Base-by-base conservation (phyloP, 345 rosid genomes). In the Geranium rotundifolium region DNA sequence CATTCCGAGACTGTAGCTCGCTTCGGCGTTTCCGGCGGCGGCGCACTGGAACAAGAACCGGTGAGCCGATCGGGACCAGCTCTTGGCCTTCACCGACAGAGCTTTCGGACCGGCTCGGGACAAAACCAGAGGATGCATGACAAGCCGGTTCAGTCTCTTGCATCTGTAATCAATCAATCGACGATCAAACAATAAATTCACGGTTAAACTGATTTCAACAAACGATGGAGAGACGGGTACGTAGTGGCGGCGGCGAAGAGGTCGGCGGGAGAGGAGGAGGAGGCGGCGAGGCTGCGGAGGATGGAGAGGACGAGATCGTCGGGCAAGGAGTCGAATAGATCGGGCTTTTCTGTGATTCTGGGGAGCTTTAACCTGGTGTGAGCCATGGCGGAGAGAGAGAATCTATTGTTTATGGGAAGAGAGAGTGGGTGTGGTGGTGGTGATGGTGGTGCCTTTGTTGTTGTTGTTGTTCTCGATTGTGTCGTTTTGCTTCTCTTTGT, bases 1-100 rank as follows among this genome's bases (percentile, higher is more conserved):
- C 93, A 87, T 87, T 65, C 93, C 93, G 0, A 87, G 82, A 37
- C 66, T 69, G 66, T 76, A 87, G 4, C 74, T 73, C 50, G 93
- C 90, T 17, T 84, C 82, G 2, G 60, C 19, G 69, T 76, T 87
- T 49, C 90, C 93, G 59, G 88, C 85, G 69, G 20, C 60, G 49
- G 70, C 78, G 17, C 93, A 82, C 30, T n/a, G 76, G 73, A 67
- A 74, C 31, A 87, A 70, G 56, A 87, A 87, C 14, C 67, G 74
- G 62, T 84, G 86, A 65, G 84, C 72, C 0, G 84, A 75, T 17
- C 77, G 88, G 0, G 86, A 82, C 93, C 93, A 84, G 39, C 69
- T 78, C 2, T 67, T 65, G 13, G 86, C 77, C 64, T 67, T 79
- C 37, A 84, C 63, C 1, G 80, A 80, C 20, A 87, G 63, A 30